Evolutionary conservation across 2,329 filamentous ascomycete species (phyloP), one percentile per base, ranked within the genome.

Genomic region (Pseudogymnoascus sp.): DNA sequence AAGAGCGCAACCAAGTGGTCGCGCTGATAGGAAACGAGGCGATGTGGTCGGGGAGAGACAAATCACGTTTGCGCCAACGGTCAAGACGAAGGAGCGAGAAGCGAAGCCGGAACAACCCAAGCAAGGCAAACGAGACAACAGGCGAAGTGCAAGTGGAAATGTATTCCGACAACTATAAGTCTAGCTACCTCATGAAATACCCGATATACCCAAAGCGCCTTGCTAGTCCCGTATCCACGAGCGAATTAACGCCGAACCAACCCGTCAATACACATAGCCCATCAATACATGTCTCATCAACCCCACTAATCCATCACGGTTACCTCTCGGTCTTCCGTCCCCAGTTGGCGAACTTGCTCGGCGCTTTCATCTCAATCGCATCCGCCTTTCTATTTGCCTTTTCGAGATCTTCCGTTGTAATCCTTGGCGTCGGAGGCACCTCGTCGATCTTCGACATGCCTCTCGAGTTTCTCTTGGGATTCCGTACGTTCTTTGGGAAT

Each of bases 101-200:
- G 71, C 74, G 25, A 69, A 68, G 42, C 23, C 66, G 3, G 65
- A 69, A 44, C 44, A 23, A 21, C 64, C 65, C 6, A 59, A 60
- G 44, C 70, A 71, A 62, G 66, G 63, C 14, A 70, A 71, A 65
- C 68, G 71, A 23, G 72, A 74, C 33, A 73, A 73, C 28, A 83
- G 89, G 70, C 79, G 89, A 70, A 92, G 88, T 74, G 90, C 90
- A 60, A 91, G 88, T 75, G 82, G 82, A 61, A 92, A 93, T 75
- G 86, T 86, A 42, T 90, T 92, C 74, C 83, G 88, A 73, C 82
- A 80, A 71, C 80, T 90, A 79, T 88, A 77, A 71, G 40, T 65
- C 65, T 66, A 62, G 53, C 62, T 63, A 67, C 61, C 42, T 63
- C 63, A 69, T 67, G 68, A 67, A 64, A 66, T 70, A 71, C 67